Conservation (phyloP, 1,284 basidiomycete species). For the Apiotrichum veenhuisii region DNA sequence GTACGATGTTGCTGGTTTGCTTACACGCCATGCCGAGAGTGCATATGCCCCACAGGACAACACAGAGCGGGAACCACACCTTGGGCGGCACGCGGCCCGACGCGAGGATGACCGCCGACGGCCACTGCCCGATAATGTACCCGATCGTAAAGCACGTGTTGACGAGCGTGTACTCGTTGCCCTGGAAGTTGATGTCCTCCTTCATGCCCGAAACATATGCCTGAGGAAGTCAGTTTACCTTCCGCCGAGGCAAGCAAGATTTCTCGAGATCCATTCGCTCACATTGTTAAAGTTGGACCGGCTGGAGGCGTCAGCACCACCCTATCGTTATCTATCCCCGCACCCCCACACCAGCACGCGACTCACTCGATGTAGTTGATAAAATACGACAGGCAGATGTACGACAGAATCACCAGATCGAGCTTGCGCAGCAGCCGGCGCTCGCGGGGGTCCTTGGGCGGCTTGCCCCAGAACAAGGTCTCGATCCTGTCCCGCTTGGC, state of each 20-base stretch:
- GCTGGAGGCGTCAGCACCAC: neutral
- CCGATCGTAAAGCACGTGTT: slow-evolving; percentile 36
- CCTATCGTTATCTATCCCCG: too few species aligned
- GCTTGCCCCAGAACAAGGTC: slow-evolving; percentile 38
- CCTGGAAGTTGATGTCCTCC: slow-evolving; percentile 26
- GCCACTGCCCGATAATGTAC: slow-evolving; percentile 38
- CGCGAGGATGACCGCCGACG: slow-evolving; percentile 34
- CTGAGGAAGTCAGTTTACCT: too few species aligned
- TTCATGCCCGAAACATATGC: slow-evolving; percentile 38
- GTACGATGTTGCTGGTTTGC: slow-evolving; percentile 12
- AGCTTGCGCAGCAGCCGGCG: slow-evolving; percentile 37
- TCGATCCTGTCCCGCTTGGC: slow-evolving; percentile 20
- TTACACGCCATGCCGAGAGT: slow-evolving; percentile 21
- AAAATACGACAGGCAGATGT: too few species aligned
- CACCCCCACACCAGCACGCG: too few species aligned
- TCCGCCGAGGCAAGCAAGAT: too few species aligned
- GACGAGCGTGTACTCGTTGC: slow-evolving; percentile 30
- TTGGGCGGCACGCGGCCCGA: slow-evolving; percentile 35
- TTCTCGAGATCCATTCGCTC: too few species aligned
- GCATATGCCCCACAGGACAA: slow-evolving; percentile 33
- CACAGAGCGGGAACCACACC: slow-evolving; percentile 42
- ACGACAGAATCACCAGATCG: slow-evolving; percentile 36
- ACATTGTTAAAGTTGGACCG: slow-evolving; percentile 13
- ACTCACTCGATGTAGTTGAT: slow-evolving; percentile 19
- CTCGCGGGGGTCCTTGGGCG: slow-evolving; percentile 30